A percentile compares a stretch with the other conserved stretches of the same genome.
Conservation (phyloP, 371 early-diverging fungal species). For the Haplosporangium sp. region DNA sequence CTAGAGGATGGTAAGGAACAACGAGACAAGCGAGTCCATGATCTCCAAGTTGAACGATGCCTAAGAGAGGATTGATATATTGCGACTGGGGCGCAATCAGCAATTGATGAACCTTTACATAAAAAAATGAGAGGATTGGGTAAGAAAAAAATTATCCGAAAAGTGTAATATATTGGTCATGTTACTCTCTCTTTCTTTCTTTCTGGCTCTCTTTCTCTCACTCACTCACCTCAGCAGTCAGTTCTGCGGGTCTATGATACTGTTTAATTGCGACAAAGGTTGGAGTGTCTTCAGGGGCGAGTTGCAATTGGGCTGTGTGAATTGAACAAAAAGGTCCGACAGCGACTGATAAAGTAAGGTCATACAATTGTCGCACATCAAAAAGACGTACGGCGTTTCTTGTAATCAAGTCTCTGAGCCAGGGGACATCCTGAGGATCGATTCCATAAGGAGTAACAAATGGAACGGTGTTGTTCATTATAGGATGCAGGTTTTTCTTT, state of each 20-base stretch:
- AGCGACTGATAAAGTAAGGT: constrained; percentile 30
- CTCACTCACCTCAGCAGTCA: constrained; percentile 41
- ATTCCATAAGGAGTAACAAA: constrained; percentile 37
- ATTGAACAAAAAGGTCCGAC: constrained; percentile 30
- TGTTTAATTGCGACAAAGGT: constrained; percentile 42
- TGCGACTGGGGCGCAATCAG: constrained; percentile 40
- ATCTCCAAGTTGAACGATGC: constrained; percentile 48
- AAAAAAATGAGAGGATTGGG: not conserved
- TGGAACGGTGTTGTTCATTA: constrained; percentile 6
- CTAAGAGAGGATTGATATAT: constrained; percentile 32
- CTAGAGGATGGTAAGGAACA: constrained; percentile 41
- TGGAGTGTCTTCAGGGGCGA: not conserved
- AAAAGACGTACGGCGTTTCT: constrained; percentile 32
- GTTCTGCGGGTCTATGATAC: constrained; percentile 41
- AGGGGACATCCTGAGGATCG: constrained; percentile 47
- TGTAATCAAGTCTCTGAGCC: constrained; percentile 43
- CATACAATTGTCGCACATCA: constrained; percentile 28
- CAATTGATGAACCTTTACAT: constrained; percentile 41
- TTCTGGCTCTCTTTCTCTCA: too few species aligned
- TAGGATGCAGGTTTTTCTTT: too few species aligned
- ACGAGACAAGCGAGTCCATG: constrained; percentile 43
- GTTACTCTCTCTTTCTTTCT: too few species aligned
- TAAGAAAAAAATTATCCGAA: not conserved
- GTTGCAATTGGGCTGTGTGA: constrained; percentile 37
- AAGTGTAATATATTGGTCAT: too few species aligned